These are phyloP conservation scores for Juglanconis oblonga DNA, from an alignment of 2,329 filamentous ascomycete species.

Conservation along the genomic window DNA sequence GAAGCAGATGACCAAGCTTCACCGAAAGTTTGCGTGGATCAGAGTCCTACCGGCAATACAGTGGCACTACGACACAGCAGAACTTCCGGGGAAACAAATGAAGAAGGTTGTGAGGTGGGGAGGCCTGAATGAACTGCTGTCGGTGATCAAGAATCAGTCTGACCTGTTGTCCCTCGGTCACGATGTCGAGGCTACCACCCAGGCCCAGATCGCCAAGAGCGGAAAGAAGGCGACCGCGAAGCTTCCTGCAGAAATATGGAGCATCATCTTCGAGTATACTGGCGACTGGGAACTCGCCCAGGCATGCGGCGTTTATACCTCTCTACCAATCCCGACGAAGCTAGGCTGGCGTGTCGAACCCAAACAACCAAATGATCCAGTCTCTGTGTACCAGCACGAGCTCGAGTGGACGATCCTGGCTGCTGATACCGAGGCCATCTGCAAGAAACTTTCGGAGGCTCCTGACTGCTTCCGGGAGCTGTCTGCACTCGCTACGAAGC, in stretches of 20 bases:
- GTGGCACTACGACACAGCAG: conserved; percentile 66
- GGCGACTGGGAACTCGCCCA: conserved; percentile 89
- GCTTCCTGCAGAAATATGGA: conserved; percentile 85
- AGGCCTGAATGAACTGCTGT: conserved; percentile 67
- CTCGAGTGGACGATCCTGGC: conserved; percentile 84
- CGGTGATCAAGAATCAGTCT: conserved; percentile 73
- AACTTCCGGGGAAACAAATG: conserved; percentile 21
- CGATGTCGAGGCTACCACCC: conserved; percentile 57
- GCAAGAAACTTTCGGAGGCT: conserved; percentile 68
- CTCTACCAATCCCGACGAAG: conserved; percentile 61
- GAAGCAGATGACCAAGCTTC: conserved; percentile 80
- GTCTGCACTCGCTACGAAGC: conserved; percentile 77
- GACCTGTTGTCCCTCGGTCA: conserved; percentile 72
- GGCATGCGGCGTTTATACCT: conserved; percentile 77
- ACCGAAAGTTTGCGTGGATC: conserved; percentile 83
- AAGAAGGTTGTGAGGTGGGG: conserved; percentile 60
- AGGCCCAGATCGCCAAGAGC: conserved; percentile 32
- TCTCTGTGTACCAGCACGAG: conserved; percentile 71
- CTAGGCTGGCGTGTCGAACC: conserved; percentile 64
- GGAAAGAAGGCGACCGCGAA: conserved; percentile 36
- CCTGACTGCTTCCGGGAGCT: conserved; percentile 68
- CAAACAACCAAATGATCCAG: conserved; percentile 58
- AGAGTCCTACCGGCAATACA: conserved; percentile 76
- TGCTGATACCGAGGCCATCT: conserved; percentile 66
- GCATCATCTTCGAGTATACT: conserved; percentile 78